A percentile compares a stretch with the other conserved stretches of the same genome.
These are phyloP conservation scores for Aspergillus cejpii DNA, from an alignment of 2,329 filamentous ascomycete genomes.

Conservation along the genomic window DNA sequence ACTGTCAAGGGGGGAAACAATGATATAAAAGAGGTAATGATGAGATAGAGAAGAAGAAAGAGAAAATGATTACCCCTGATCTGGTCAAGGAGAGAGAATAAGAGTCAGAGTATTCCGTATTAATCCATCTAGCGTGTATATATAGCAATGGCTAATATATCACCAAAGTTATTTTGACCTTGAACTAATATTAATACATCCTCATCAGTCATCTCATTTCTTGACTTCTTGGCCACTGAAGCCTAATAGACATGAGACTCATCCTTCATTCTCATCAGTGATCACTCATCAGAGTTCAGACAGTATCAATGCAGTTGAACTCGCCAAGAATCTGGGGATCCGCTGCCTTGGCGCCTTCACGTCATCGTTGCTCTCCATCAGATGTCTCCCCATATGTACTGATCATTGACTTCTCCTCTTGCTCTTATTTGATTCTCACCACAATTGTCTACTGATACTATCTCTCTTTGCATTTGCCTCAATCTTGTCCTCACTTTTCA, in stretches of 20 bases:
- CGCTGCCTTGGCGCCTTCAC: constrained; percentile 7
- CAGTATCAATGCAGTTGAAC: constrained; percentile 3
- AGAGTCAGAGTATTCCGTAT: background rate
- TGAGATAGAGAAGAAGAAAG: background rate
- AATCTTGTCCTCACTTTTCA: background rate
- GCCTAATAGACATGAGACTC: too few relatives aligned
- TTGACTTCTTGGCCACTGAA: too few relatives aligned
- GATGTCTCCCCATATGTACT: background rate
- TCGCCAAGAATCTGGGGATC: constrained; percentile 7
- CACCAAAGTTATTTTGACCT: too few relatives aligned
- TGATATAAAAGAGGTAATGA: background rate
- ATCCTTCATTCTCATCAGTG: too few relatives aligned
- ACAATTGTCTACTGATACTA: background rate
- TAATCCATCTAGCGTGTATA: too few relatives aligned
- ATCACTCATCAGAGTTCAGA: too few relatives aligned
- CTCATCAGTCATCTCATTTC: too few relatives aligned
- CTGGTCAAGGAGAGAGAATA: background rate
- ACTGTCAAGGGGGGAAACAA: constrained; percentile 4
- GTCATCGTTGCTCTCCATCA: constrained; percentile 7
- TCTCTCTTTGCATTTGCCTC: background rate
- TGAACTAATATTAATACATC: too few relatives aligned
- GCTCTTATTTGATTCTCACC: background rate
- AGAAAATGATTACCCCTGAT: too few relatives aligned
- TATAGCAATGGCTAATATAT: too few relatives aligned
- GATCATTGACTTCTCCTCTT: background rate